Conservation (phyloP, 1,139 yeast species). For the Diutina mesorugosa region DNA sequence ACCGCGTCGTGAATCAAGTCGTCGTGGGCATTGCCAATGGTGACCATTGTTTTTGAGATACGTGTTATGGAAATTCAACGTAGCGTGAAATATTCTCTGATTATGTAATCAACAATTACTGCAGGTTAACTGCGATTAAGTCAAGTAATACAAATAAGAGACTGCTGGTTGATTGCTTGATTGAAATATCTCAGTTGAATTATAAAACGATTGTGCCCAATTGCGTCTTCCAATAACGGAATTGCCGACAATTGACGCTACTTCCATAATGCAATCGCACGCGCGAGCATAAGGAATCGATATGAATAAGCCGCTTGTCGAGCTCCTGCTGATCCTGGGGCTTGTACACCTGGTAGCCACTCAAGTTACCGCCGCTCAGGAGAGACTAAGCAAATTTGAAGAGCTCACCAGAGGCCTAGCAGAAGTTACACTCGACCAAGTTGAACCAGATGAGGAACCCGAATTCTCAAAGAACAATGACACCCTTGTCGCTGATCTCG, state of each 20-base stretch:
- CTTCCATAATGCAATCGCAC: not conserved
- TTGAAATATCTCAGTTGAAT: no score
- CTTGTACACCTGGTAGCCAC: not conserved
- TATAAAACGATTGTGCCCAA: no score
- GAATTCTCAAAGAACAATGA: not conserved
- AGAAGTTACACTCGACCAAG: not conserved
- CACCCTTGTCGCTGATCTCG: not conserved
- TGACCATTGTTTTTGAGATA: conserved; percentile 30
- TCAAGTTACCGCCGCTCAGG: not conserved
- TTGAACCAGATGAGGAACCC: not conserved
- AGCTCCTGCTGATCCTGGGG: conserved; percentile 1
- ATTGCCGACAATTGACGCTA: no score
- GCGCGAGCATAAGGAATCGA: not conserved
- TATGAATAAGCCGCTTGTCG: not conserved
- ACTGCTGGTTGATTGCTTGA: no score
- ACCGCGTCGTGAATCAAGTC: conserved; percentile 96
- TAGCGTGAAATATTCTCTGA: not conserved
- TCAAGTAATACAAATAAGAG: no score
- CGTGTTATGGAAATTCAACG: not conserved
- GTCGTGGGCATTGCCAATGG: conserved; percentile 71
- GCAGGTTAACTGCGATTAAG: no score
- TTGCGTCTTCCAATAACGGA: no score
- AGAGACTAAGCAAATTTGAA: not conserved
- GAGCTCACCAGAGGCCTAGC: not conserved
- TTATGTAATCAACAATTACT: not conserved